phyloP scores from a whole-genome alignment of 441 rosid species.

The Erodium trifolium region DNA sequence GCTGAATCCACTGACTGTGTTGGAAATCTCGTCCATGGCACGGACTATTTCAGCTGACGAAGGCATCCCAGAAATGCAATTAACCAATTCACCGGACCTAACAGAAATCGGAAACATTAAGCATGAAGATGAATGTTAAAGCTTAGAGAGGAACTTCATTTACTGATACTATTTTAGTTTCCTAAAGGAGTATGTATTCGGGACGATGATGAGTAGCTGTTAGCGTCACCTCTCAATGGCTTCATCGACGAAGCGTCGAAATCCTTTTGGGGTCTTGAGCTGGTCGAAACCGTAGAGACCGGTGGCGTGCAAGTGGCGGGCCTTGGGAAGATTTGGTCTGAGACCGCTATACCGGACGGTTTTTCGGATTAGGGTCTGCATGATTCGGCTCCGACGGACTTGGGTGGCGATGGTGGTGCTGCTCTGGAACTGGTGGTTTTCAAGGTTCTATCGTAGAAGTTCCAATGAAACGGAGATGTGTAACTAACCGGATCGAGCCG shows the following conservation, averaged over 20 bases:
- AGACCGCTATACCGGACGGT: slow-evolving; percentile 16
- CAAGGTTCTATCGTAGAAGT: too few relatives aligned
- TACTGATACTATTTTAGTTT: too few relatives aligned
- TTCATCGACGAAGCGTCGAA: slow-evolving; percentile 77
- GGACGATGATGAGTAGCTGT: too few relatives aligned
- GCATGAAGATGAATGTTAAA: not conserved
- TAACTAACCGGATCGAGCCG: too few relatives aligned
- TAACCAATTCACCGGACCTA: slow-evolving; percentile 73
- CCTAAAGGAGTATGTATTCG: too few relatives aligned
- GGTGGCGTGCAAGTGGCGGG: slow-evolving; percentile 38
- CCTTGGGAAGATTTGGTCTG: slow-evolving; percentile 15
- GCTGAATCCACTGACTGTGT: slow-evolving; percentile 53
- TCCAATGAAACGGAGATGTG: too few relatives aligned
- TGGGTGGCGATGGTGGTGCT: not conserved
- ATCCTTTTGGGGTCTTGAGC: slow-evolving; percentile 66
- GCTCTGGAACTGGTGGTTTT: too few relatives aligned
- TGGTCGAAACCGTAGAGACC: slow-evolving; percentile 85
- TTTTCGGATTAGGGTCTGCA: slow-evolving; percentile 34
- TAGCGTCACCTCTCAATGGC: slow-evolving; percentile 94
- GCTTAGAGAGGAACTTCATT: not conserved
- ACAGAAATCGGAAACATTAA: slow-evolving; percentile 5
- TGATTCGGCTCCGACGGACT: not conserved
- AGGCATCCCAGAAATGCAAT: slow-evolving; percentile 56
- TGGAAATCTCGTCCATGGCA: slow-evolving; percentile 92
- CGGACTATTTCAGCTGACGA: slow-evolving; percentile 57